Percentiles rank a stretch among this genome's conserved stretches.
These are phyloP conservation scores for Suillus sp. DNA, from an alignment of 768 basidiomycete genomes.

Conservation along the genomic window DNA sequence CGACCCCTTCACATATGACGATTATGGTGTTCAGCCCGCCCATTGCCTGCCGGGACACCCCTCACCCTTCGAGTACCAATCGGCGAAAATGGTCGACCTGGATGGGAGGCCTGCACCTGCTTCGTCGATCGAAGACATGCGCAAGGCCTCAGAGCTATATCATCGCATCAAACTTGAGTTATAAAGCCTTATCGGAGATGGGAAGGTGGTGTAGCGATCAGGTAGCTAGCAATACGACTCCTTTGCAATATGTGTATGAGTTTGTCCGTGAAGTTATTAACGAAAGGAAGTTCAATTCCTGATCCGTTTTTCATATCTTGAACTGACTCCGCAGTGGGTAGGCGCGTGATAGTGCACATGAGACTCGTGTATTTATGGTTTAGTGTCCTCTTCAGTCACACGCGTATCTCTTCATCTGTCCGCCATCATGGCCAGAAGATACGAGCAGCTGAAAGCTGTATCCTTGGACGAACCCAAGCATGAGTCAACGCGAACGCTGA, in stretches of 20 bases:
- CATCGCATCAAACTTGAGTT: slow-evolving; percentile 40
- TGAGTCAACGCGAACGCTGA: background rate
- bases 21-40: slow-evolving; percentile 51
- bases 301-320: background rate
- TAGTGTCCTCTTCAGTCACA: background rate
- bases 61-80: slow-evolving; percentile 42
- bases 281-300: background rate
- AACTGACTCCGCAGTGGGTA: background rate
- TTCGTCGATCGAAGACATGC: slow-evolving; percentile 40
- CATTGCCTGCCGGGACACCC: slow-evolving; percentile 43
- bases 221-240: slow-evolving; percentile 2
- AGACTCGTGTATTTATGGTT: background rate
- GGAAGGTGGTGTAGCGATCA: background rate
- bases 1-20: slow-evolving; percentile 45
- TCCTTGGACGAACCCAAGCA: background rate
- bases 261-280: background rate
- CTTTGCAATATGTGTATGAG: background rate
- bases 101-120: slow-evolving; percentile 35
- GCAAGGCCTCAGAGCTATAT: slow-evolving; percentile 40
- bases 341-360: background rate
- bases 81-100: slow-evolving; percentile 35
- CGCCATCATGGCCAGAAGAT: slow-evolving; percentile 24
- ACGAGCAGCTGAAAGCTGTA: slow-evolving; percentile 19
- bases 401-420: slow-evolving; percentile 1
- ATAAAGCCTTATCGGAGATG: slow-evolving; percentile 13